Conservation (phyloP, 2,329 filamentous ascomycete species). For the Emydomyces testavorans region DNA sequence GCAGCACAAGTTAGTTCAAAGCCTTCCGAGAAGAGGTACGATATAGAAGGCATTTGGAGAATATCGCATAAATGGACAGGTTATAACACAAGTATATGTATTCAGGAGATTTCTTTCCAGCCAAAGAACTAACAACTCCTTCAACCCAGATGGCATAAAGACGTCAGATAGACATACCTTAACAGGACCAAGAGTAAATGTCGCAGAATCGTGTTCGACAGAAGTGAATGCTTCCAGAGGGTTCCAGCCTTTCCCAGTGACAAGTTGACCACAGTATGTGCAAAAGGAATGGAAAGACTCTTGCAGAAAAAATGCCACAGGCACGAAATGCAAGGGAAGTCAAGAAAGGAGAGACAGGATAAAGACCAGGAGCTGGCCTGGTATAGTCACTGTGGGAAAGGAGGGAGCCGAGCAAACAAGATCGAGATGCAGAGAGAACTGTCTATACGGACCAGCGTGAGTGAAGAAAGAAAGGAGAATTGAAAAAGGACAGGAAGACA, state of each 20-base stretch:
- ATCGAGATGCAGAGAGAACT: conserved; percentile 1
- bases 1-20: conserved; percentile 1
- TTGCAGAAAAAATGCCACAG: conserved; percentile 11
- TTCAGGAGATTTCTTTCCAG: too few species aligned
- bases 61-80: conserved; percentile 1
- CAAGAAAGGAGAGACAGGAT: conserved; percentile 7
- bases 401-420: background rate
- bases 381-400: background rate
- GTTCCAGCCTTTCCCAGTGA: background rate
- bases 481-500: background rate
- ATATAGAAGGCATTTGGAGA: background rate
- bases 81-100: too few species aligned
- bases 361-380: conserved; percentile 12
- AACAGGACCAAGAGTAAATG: background rate
- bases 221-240: background rate
- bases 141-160: too few species aligned
- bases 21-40: background rate
- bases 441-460: conserved; percentile 12
- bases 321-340: conserved; percentile 2
- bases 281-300: conserved; percentile 9
- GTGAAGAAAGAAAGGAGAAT: conserved; percentile 8
- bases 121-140: background rate
- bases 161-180: conserved; percentile 1
- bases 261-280: conserved; percentile 6
- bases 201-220: background rate